phyloP scores from a whole-genome alignment of 2,329 filamentous ascomycete species.

The Rhinocladiella mackenziei region DNA sequence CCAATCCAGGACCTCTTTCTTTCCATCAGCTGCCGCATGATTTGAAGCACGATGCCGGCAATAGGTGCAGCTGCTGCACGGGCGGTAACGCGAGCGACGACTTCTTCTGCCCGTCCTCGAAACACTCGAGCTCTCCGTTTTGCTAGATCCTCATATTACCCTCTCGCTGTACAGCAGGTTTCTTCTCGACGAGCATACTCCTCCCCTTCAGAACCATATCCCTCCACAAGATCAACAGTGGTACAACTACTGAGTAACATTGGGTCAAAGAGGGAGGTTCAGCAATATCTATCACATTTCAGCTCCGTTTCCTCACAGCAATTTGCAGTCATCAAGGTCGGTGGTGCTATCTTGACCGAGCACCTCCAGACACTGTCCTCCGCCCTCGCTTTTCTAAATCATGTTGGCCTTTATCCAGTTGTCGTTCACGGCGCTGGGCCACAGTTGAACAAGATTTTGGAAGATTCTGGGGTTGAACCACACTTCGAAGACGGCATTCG shows the following conservation, averaged over 20 bases:
- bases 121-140: constrained; percentile 17
- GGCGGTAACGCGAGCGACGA: constrained; percentile 26
- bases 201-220: constrained; percentile 47
- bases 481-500: constrained; percentile 95
- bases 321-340: constrained; percentile 98
- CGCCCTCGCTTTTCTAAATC: constrained; percentile 84
- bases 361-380: constrained; percentile 87
- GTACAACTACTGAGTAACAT: constrained; percentile 92
- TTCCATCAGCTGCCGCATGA: constrained; percentile 30
- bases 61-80: constrained; percentile 28
- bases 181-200: constrained; percentile 41
- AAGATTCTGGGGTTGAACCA: constrained; percentile 87
- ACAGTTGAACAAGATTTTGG: constrained; percentile 86
- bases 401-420: constrained; percentile 90
- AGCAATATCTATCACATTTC: constrained; percentile 97
- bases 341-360: constrained; percentile 91
- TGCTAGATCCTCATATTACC: constrained; percentile 37
- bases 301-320: constrained; percentile 93
- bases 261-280: constrained; percentile 90
- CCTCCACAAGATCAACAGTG: constrained; percentile 72
- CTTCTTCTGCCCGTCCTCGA: constrained; percentile 21
- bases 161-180: constrained; percentile 14
- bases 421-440: constrained; percentile 94
- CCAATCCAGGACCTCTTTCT: constrained; percentile 1
- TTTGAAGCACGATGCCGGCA: constrained; percentile 24